Percentiles rank a stretch among this genome's conserved stretches.
Evolutionary conservation across 139 green algal species (phyloP).

Genomic region (Tetradesmus lagerheimii): DNA sequence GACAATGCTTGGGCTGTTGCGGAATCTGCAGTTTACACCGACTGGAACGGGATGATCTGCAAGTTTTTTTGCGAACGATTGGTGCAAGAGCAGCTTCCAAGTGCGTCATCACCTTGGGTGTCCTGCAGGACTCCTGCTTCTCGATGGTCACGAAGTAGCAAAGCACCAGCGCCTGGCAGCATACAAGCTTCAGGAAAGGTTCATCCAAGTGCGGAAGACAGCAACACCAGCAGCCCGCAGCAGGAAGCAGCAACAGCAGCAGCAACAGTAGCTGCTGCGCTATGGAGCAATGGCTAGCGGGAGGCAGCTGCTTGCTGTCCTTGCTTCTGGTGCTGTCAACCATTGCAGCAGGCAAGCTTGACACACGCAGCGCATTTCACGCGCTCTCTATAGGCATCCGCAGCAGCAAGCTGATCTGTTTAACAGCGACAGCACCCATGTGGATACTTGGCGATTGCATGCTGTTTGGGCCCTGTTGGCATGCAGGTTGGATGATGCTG

Average conservation of each 20-base stretch:
- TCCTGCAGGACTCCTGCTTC: too few species aligned
- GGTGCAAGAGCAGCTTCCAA: not conserved
- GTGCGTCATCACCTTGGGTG: not conserved
- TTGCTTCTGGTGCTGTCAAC: slow-evolving; percentile 16
- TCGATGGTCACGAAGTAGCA: too few species aligned
- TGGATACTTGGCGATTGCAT: too few species aligned
- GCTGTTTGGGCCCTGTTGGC: not conserved
- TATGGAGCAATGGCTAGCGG: slow-evolving; percentile 40
- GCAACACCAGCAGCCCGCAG: not conserved
- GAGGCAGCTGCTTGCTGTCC: not conserved
- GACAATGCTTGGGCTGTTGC: not conserved
- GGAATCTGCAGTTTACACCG: too few species aligned
- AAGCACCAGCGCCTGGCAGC: too few species aligned
- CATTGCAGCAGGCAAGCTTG: slow-evolving; percentile 12
- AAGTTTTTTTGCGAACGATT: too few species aligned
- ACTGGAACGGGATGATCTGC: too few species aligned
- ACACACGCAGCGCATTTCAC: not conserved
- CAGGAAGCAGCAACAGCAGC: not conserved
- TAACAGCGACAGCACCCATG: too few species aligned
- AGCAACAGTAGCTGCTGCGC: not conserved
- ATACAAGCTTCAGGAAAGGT: too few species aligned
- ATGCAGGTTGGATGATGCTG: slow-evolving; percentile 38
- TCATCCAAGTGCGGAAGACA: not conserved
- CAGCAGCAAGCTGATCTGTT: not conserved
- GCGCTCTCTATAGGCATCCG: not conserved